These are phyloP conservation scores for Aspergillus amoenus DNA, from an alignment of 2,329 filamentous ascomycete species.

Conservation along the genomic window DNA sequence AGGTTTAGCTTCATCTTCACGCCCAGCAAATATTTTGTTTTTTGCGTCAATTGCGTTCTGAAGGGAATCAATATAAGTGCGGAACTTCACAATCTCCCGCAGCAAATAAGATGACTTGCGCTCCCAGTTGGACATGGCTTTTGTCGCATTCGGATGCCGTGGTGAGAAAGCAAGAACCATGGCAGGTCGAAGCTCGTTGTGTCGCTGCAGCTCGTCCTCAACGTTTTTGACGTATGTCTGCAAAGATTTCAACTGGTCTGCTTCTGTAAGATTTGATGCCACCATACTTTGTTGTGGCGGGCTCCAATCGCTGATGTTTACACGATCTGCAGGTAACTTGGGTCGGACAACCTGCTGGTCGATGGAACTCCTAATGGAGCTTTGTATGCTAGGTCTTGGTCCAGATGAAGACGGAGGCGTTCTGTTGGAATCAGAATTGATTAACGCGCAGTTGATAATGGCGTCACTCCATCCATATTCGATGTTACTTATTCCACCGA, in stretches of 20 bases:
- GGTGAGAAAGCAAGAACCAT: constrained; percentile 90
- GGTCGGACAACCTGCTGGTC: constrained; percentile 63
- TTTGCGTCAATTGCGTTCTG: constrained; percentile 68
- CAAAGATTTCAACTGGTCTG: constrained; percentile 76
- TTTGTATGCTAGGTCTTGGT: constrained; percentile 56
- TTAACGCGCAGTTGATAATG: constrained; percentile 73
- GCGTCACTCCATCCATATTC: constrained; percentile 95
- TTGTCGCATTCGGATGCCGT: constrained; percentile 73
- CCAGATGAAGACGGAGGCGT: constrained; percentile 35
- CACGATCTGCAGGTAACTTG: constrained; percentile 79
- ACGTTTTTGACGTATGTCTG: constrained; percentile 78
- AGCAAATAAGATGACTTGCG: constrained; percentile 89
- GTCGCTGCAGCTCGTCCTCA: constrained; percentile 78
- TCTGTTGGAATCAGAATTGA: constrained; percentile 51
- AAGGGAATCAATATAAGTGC: constrained; percentile 88
- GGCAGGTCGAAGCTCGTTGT: constrained; percentile 82
- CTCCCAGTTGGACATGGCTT: constrained; percentile 96
- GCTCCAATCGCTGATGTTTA: constrained; percentile 82
- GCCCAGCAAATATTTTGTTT: constrained; percentile 62
- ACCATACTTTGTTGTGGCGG: constrained; percentile 90
- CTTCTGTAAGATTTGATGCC: constrained; percentile 72
- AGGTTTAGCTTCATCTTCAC: constrained; percentile 10
- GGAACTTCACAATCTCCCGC: constrained; percentile 93
- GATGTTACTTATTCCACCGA: constrained; percentile 92
- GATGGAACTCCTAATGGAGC: constrained; percentile 64